These are phyloP conservation scores for Eimeria maxima DNA, from an alignment of 169 alveolate genomes.

Conservation along the genomic window DNA sequence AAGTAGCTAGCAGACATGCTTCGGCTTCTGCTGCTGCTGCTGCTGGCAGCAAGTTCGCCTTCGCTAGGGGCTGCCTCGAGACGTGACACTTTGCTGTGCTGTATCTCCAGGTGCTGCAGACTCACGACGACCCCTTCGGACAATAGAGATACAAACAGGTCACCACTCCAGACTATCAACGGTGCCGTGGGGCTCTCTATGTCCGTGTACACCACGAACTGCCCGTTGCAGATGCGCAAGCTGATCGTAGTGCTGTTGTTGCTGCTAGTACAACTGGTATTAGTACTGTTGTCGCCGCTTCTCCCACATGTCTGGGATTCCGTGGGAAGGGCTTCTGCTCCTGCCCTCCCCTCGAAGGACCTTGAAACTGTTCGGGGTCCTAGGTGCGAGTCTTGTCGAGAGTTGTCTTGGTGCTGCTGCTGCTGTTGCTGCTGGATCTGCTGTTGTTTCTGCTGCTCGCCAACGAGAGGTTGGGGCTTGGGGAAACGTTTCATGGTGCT, in stretches of 20 bases:
- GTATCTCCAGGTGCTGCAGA: constrained; percentile 61
- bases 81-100: constrained; percentile 59
- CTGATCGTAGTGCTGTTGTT: constrained; percentile 22
- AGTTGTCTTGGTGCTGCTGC: constrained; percentile 62
- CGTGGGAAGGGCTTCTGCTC: neutral
- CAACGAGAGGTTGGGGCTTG: constrained; percentile 67
- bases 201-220: constrained; percentile 87
- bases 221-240: constrained; percentile 64
- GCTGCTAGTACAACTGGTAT: constrained; percentile 11
- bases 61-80: constrained; percentile 53
- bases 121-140: neutral
- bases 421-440: constrained; percentile 56
- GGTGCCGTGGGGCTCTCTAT: constrained; percentile 86
- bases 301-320: neutral
- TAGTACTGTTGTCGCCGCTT: constrained; percentile 25
- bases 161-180: constrained; percentile 85
- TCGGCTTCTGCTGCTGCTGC: constrained; percentile 75
- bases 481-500: constrained; percentile 78
- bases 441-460: constrained; percentile 46
- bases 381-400: neutral
- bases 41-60: constrained; percentile 48
- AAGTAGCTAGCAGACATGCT: constrained; percentile 15
- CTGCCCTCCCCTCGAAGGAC: neutral
- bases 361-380: constrained; percentile 32
- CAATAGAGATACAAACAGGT: constrained; percentile 80